Evolutionary conservation across 2,329 filamentous ascomycete genomes (phyloP), one percentile per base, ranked within the genome.

Genomic region (Colletotrichum lini): DNA sequence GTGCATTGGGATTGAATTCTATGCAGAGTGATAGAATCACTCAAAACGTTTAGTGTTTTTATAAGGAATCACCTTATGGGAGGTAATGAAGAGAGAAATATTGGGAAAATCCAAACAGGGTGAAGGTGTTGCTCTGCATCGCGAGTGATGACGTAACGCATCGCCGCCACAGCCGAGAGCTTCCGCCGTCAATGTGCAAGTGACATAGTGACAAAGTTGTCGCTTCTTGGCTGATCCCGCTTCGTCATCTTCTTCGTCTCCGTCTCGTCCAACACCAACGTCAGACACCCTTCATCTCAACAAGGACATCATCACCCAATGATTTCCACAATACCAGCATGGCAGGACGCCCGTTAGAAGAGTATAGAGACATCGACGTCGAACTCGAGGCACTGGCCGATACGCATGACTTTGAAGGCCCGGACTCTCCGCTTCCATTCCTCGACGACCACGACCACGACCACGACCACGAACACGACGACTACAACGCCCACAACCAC

Each of bases 401-500:
- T 18, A n/a, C 21, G 10, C 57, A 40, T 21, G 18, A 35, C 6
- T 53, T 62, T 8, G 64, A 68, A 9, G 7, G 56, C 18, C 64
- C 68, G 13, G 68, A 71, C 52, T 71, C 57, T 42, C 68, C 68
- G 16, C 30, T 68, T 3, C 64, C 68, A 16, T n/a, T 67, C 6
- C 30, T 42, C 2, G 35, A 53, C 38, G 57, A 62, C 35, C 12
- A 54, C 45, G 38, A 54, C 38, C 2, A 40, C 9, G 30, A 30
- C 30, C 12, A 54, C 45, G 38, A 54, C 38, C 2, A 40, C 9
- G 30, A 30, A n/a, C 30, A 30, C 30, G 5, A 30, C 30, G 7
- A 30, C 30, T n/a, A n/a, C n/a, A n/a, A n/a, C n/a, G n/a, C n/a
- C 9, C 8, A 7, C 30, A 30, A 7, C 1, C 5, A 30, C 30